Base-by-base conservation (phyloP, 495 filamentous ascomycete species). In the Penicillium egyptiacum region DNA sequence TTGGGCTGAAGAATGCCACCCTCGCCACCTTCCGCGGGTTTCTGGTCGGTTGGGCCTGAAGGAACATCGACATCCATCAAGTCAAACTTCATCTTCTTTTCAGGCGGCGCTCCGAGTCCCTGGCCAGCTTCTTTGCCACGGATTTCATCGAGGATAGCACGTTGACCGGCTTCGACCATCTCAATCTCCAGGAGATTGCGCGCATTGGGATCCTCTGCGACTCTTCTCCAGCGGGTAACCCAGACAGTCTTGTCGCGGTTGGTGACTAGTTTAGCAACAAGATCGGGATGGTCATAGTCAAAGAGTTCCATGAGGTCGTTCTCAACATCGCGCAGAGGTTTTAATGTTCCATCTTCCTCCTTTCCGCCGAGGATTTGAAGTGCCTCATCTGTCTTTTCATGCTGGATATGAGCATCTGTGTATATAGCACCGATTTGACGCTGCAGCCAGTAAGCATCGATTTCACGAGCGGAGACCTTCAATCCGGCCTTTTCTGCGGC, bases 221-320 rank as follows among this genome's bases (percentile, higher is more conserved):
- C 92, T 53, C 82, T 81, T 46, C 91, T 88, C 81, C 96, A 87
- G 53, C 87, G 84, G 17, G 95, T 98, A 12, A 95, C 88, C 94
- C 95, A 99, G 26, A 97, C 88, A 56, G 98, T 83, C 74, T 92
- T 95, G 61, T 94, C 87, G 9, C 88, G 83, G 62, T 98, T 98
- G 59, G 88, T 83, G 56, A 97, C 89, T n/a, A 99, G 80, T 69
- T 89, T 93, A 49, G 90, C 87, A 28, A 98, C 94, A 42, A 96
- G 81, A 44, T 97, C 92, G 51, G 94, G 90, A 66, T 96, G 88
- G 65, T 98, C 94, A 63, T 95, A 99, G 63, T 98, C 92, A 59
- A 99, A 96, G 0, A 98, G 83, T 64, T 97, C 95, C 87, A 97
- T 97, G 49, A 99, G 76, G 50, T 98, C 95, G 67, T 99, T 99